phyloP scores from a whole-genome alignment of 106 monocot genomes.

The Phalaenopsis aphrodite region DNA sequence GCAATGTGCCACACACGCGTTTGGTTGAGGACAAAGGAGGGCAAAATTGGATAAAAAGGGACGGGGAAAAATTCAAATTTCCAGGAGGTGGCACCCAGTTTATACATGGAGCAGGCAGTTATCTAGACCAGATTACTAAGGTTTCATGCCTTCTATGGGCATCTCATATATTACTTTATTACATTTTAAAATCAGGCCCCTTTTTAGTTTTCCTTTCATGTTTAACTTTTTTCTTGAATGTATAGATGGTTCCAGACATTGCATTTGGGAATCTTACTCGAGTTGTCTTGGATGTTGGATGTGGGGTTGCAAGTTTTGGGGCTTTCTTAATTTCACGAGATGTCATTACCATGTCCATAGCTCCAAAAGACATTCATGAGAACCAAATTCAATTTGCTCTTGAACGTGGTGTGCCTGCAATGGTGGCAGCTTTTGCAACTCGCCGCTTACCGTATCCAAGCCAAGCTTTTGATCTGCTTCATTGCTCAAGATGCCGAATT shows the following conservation, averaged over 20 bases:
- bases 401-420: slow-evolving; percentile 89
- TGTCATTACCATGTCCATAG: slow-evolving; percentile 78
- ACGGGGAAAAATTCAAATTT: slow-evolving; percentile 79
- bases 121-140: slow-evolving; percentile 74
- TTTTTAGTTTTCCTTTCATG: neutral
- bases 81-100: slow-evolving; percentile 92
- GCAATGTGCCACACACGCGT: slow-evolving; percentile 77
- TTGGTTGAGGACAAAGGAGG: slow-evolving; percentile 88
- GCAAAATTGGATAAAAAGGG: slow-evolving; percentile 80
- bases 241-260: slow-evolving; percentile 84
- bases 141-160: slow-evolving; percentile 18
- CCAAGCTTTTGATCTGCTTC: slow-evolving; percentile 88
- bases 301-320: slow-evolving; percentile 93
- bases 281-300: slow-evolving; percentile 79
- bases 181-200: neutral
- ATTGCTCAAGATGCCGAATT: slow-evolving; percentile 92
- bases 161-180: neutral
- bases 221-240: slow-evolving; percentile 6
- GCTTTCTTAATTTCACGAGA: slow-evolving; percentile 71
- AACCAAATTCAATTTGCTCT: slow-evolving; percentile 98
- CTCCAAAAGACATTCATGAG: slow-evolving; percentile 92
- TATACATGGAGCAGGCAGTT: slow-evolving; percentile 80
- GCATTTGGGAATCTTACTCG: slow-evolving; percentile 72
- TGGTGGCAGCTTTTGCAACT: slow-evolving; percentile 90
- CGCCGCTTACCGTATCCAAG: slow-evolving; percentile 66